Evolutionary conservation across 208 protist genomes (phyloP).

Genomic region (Leishmania aethiopica): DNA sequence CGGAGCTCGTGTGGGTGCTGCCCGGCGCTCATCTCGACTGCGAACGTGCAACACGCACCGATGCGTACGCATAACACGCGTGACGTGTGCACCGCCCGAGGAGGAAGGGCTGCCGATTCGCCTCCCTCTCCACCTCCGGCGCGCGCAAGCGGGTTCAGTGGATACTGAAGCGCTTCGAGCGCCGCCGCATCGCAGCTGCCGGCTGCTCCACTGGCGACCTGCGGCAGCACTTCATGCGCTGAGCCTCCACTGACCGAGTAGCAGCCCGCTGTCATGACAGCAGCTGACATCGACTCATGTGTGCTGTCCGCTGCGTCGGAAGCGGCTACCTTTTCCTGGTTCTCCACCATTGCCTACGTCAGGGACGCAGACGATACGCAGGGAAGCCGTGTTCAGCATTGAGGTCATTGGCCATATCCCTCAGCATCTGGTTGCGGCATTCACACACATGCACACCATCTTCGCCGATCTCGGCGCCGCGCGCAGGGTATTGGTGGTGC

Average conservation of each 20-base stretch:
- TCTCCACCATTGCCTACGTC: conserved; percentile 22
- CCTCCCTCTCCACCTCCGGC: conserved; percentile 50
- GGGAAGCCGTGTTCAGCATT: conserved; percentile 60
- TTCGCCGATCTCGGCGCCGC: conserved; percentile 40
- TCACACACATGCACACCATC: conserved; percentile 31
- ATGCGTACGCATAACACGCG: not conserved
- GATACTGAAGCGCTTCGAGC: conserved; percentile 28
- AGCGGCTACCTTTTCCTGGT: conserved; percentile 8
- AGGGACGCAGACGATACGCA: conserved; percentile 21
- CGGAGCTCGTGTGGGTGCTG: not conserved
- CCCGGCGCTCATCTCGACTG: not conserved
- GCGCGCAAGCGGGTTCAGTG: conserved; percentile 32
- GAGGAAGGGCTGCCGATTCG: conserved; percentile 28
- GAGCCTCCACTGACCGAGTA: conserved; percentile 8
- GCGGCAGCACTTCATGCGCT: conserved; percentile 31
- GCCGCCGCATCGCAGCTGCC: conserved; percentile 49
- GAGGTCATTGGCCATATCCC: conserved; percentile 67
- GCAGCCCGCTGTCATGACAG: conserved; percentile 35
- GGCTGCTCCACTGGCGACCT: conserved; percentile 49
- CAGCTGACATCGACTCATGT: conserved; percentile 37
- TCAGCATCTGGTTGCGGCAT: conserved; percentile 41
- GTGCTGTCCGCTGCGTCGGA: conserved; percentile 16
- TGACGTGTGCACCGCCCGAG: conserved; percentile 3
- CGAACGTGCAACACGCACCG: not conserved
- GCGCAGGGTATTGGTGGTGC: conserved; percentile 33